phyloP scores from a whole-genome alignment of 345 rosid genomes.

The Syzygium grande region DNA sequence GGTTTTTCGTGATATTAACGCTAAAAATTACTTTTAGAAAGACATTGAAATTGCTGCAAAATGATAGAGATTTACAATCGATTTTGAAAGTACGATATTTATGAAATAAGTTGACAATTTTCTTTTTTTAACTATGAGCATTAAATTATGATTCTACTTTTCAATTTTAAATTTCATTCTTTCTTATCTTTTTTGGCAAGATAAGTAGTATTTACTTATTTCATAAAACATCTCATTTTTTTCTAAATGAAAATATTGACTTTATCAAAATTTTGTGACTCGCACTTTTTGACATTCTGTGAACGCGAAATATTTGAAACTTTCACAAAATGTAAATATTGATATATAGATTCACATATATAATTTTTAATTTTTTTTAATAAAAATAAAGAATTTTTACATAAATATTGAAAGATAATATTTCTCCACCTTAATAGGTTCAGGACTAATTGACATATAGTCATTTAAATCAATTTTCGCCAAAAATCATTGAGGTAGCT shows the following conservation, averaged over 20 bases:
- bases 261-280: neutral
- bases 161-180: neutral
- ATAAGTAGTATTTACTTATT: neutral
- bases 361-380: neutral
- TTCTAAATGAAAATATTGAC: neutral
- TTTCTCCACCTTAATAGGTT: neutral
- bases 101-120: too few relatives aligned
- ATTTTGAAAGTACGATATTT: too few relatives aligned
- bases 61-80: too few relatives aligned
- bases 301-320: neutral
- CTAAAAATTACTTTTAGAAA: too few relatives aligned
- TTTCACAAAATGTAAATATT: neutral
- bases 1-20: too few relatives aligned
- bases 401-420: neutral
- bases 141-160: neutral
- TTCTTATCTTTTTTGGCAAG: neutral
- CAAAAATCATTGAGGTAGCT: neutral
- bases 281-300: neutral
- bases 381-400: too few relatives aligned
- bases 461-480: neutral
- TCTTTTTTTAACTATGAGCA: too few relatives aligned
- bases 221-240: neutral
- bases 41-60: too few relatives aligned
- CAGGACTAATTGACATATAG: neutral
- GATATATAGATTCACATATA: neutral